Conservation (phyloP, 768 basidiomycete genomes). For the Botryobasidium botryosum region DNA sequence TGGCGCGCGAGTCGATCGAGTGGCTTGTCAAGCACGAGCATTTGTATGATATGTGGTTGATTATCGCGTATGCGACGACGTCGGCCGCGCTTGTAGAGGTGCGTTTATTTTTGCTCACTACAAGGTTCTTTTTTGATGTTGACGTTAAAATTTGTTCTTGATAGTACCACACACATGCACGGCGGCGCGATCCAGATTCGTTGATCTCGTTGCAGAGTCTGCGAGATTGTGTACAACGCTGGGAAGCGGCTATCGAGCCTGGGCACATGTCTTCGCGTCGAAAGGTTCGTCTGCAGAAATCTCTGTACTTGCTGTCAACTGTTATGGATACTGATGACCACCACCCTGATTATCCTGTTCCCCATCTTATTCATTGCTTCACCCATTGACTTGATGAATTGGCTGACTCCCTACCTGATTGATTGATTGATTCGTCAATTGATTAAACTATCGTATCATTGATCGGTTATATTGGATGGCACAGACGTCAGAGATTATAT, state of each 20-base stretch:
- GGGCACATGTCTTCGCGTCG: slow-evolving; percentile 92
- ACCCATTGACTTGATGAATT: too few relatives aligned
- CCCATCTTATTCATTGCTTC: neutral
- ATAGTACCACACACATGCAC: slow-evolving; percentile 88
- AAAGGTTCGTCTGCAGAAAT: slow-evolving; percentile 36
- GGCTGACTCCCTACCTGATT: neutral
- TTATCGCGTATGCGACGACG: slow-evolving; percentile 76
- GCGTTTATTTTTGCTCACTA: slow-evolving; percentile 13
- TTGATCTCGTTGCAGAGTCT: slow-evolving; percentile 58
- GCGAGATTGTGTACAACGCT: slow-evolving; percentile 68
- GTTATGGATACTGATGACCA: too few relatives aligned
- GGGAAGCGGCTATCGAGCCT: slow-evolving; percentile 74
- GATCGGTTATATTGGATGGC: neutral
- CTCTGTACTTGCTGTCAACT: neutral
- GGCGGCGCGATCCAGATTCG: slow-evolving; percentile 61
- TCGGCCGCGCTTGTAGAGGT: slow-evolving; percentile 86
- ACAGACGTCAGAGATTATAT: slow-evolving; percentile 84
- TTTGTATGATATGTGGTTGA: slow-evolving; percentile 72
- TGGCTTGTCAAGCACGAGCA: slow-evolving; percentile 75
- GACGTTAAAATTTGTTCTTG: neutral
- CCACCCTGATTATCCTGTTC: neutral
- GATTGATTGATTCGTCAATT: neutral
- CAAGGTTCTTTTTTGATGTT: neutral
- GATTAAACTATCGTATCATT: neutral
- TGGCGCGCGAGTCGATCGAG: slow-evolving; percentile 70